phyloP scores from a whole-genome alignment of 768 basidiomycete genomes.

The Pisolithus tinctorius region DNA sequence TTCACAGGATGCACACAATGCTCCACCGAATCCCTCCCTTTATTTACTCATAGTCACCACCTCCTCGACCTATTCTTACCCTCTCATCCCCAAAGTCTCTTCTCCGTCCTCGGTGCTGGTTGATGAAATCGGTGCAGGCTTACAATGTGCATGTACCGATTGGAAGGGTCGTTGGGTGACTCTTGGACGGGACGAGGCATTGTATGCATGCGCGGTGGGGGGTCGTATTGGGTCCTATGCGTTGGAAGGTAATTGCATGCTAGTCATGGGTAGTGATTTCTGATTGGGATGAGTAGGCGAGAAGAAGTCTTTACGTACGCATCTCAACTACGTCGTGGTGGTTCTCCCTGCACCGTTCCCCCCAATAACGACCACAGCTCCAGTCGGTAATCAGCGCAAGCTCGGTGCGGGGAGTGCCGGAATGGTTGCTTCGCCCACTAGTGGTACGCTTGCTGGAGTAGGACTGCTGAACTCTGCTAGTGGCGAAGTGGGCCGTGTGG shows the following conservation, averaged over 20 bases:
- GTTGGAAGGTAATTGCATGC: conserved; percentile 68
- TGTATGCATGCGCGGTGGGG: conserved; percentile 78
- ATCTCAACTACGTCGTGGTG: conserved; percentile 82
- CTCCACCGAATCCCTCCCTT: conserved; percentile 32
- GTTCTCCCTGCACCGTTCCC: conserved; percentile 72
- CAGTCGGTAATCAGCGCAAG: conserved; percentile 18
- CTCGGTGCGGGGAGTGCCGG: conserved; percentile 11
- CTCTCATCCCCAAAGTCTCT: conserved; percentile 64
- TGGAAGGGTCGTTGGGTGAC: conserved; percentile 67
- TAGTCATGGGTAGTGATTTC: background rate
- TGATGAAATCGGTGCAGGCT: conserved; percentile 78
- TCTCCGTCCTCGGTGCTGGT: conserved; percentile 61
- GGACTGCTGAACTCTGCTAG: conserved; percentile 33
- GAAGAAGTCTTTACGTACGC: conserved; percentile 72
- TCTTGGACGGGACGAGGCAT: conserved; percentile 86
- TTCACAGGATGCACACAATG: conserved; percentile 9
- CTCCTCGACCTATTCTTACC: conserved; percentile 70
- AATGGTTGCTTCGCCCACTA: background rate
- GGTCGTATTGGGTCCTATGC: conserved; percentile 83
- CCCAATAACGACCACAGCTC: conserved; percentile 57
- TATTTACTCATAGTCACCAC: conserved; percentile 87
- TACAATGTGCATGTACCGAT: conserved; percentile 84
- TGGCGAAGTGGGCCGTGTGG: conserved; percentile 69
- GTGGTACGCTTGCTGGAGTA: background rate
- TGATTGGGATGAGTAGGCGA: conserved; percentile 8